Evolutionary conservation across 768 basidiomycete genomes (phyloP), one percentile per base, ranked within the genome.

Genomic region (Leccinellum rugosiceps): DNA sequence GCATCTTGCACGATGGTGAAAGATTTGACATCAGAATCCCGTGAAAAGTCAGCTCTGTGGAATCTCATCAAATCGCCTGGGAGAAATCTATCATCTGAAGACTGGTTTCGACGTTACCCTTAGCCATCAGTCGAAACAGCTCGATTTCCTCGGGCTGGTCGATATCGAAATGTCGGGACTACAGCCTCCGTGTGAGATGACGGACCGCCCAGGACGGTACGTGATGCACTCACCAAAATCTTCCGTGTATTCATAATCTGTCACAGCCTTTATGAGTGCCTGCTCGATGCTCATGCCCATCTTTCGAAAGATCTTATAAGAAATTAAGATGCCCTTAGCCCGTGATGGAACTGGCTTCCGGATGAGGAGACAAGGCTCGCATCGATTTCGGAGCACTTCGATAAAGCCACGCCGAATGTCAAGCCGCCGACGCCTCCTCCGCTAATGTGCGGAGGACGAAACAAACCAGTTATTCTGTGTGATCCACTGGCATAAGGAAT

Each of bases 1-100:
- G 74, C 4, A 78, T 75, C 50, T 71, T 75, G 64, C 77, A 81
- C 3, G 76, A 72, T 15, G 76, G 63, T 0, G 80, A 75, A 26
- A 88, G 69, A 56, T 75, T 75, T 45, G 73, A 68, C 8, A 90
- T 75, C 52, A 90, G 76, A 2, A 78, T 79, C n/a, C 74, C 70
- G 55, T 88, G 86, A 63, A 89, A 87, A 61, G n/a, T 88, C 85
- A 17, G 86, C 78, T n/a, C 88, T 82, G 68, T 88, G 87, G 59
- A 90, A 76, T 52, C 63, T 70, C 57, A 83, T 74, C 58, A 84
- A 53, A 55, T 72, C 71, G 17, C 83, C 83, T 85, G 64, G 38
- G n/a, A 28, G 48, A 48, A 26, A 14, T 54, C 17, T 4, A 26
- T 48, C 6, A 6, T 28, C 47, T 25, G 44, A 46, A 25, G 23